Evolutionary conservation across 345 rosid species (phyloP).

Genomic region (Eucalyptus erythrocorys): DNA sequence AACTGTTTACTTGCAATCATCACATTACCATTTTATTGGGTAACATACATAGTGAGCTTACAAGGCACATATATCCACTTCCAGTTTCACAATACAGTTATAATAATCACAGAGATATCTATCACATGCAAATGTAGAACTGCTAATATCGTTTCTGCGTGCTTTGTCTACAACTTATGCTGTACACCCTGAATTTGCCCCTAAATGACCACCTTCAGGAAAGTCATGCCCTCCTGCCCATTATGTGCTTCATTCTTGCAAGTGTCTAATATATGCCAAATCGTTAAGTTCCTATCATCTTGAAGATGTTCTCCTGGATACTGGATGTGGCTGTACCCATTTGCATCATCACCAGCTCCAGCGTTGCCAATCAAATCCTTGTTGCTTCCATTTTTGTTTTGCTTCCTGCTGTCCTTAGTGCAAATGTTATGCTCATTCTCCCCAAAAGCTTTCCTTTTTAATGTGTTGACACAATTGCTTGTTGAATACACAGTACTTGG

Average conservation of each 20-base stretch:
- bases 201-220: neutral
- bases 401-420: neutral
- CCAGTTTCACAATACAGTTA: neutral
- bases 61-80: neutral
- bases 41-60: neutral
- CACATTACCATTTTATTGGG: neutral
- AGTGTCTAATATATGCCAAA: neutral
- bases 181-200: neutral
- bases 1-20: neutral
- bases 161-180: neutral
- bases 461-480: neutral
- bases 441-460: conserved; percentile 10
- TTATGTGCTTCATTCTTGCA: neutral
- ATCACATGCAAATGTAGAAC: neutral
- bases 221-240: neutral
- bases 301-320: conserved; percentile 9
- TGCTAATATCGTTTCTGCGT: neutral
- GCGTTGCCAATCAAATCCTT: neutral
- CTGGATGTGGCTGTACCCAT: conserved; percentile 6
- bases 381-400: neutral
- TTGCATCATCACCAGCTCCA: neutral
- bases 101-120: neutral
- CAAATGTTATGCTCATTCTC: conserved; percentile 1
- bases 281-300: neutral
- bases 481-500: conserved; percentile 6